These are phyloP conservation scores for Zygosaccharomyces rouxii DNA, from an alignment of 805 yeast genomes.

Conservation along the genomic window DNA sequence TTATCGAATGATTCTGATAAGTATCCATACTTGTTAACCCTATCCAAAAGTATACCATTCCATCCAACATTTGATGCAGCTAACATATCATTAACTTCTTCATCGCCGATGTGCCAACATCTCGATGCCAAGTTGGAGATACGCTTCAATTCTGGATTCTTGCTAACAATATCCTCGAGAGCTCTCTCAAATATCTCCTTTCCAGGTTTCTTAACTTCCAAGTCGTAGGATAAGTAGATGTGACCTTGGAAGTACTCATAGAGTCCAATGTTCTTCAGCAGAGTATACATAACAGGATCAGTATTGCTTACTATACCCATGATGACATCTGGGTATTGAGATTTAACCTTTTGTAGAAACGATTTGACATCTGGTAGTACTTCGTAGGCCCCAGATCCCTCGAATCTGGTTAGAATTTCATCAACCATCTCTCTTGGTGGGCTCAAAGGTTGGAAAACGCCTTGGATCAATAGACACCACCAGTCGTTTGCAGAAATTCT, in stretches of 20 bases:
- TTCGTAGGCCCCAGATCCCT: constrained; percentile 47
- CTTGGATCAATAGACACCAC: constrained; percentile 54
- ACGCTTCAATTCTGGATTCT: constrained; percentile 18
- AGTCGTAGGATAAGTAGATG: constrained; percentile 53
- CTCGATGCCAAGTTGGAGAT: constrained; percentile 21
- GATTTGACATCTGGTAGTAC: constrained; percentile 52
- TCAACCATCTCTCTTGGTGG: constrained; percentile 39
- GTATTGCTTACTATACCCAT: constrained; percentile 56
- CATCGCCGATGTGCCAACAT: constrained; percentile 70
- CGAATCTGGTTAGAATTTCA: constrained; percentile 46
- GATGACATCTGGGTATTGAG: constrained; percentile 32
- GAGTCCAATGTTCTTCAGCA: constrained; percentile 47
- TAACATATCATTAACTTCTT: constrained; percentile 47
- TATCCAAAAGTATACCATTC: constrained; percentile 54
- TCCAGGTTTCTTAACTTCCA: constrained; percentile 52
- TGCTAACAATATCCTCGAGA: constrained; percentile 26
- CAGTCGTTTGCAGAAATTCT: constrained; percentile 41
- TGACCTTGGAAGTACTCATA: constrained; percentile 37
- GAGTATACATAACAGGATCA: constrained; percentile 47
- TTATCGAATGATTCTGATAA: constrained; percentile 11
- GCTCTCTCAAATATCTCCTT: constrained; percentile 43
- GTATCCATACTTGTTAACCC: constrained; percentile 35
- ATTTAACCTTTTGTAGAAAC: constrained; percentile 37
- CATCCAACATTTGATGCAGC: constrained; percentile 56
- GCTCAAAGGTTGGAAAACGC: constrained; percentile 38